Percentiles rank a stretch among this genome's conserved stretches.
phyloP scores from a whole-genome alignment of 495 filamentous ascomycete species.

The Sphaerosporella brunnea region DNA sequence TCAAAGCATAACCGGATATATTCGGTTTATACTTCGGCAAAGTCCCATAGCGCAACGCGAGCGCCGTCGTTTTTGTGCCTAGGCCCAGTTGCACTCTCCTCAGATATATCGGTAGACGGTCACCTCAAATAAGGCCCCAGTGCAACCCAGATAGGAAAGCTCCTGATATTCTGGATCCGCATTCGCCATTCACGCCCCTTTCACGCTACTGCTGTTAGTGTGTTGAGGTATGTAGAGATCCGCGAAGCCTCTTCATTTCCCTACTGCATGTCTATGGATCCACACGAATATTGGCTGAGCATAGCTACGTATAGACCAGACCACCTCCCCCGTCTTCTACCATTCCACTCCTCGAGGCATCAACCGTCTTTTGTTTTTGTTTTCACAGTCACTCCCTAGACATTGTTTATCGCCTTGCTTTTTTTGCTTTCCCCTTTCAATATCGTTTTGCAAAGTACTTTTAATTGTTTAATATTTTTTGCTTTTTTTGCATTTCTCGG shows the following conservation, averaged over 20 bases:
- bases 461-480: conserved; percentile 15
- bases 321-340: not conserved
- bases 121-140: not conserved
- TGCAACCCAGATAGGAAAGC: not conserved
- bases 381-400: conserved; percentile 21
- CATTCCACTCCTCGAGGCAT: conserved; percentile 1
- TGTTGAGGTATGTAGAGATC: not conserved
- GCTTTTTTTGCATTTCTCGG: conserved; percentile 16
- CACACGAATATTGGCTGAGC: not conserved
- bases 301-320: not conserved
- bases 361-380: not conserved
- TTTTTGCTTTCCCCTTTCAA: conserved; percentile 25
- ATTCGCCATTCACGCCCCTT: not conserved
- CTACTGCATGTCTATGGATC: not conserved
- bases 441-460: conserved; percentile 21
- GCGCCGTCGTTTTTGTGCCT: conserved; percentile 3
- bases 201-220: conserved; percentile 1
- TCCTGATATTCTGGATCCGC: conserved; percentile 1
- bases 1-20: not conserved
- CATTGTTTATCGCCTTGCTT: conserved; percentile 9
- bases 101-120: conserved; percentile 1
- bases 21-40: not conserved
- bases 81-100: conserved; percentile 2
- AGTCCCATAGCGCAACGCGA: not conserved
- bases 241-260: not conserved